phyloP scores from a whole-genome alignment of 2,329 filamentous ascomycete species.

The Clonostachys rhizophaga region DNA sequence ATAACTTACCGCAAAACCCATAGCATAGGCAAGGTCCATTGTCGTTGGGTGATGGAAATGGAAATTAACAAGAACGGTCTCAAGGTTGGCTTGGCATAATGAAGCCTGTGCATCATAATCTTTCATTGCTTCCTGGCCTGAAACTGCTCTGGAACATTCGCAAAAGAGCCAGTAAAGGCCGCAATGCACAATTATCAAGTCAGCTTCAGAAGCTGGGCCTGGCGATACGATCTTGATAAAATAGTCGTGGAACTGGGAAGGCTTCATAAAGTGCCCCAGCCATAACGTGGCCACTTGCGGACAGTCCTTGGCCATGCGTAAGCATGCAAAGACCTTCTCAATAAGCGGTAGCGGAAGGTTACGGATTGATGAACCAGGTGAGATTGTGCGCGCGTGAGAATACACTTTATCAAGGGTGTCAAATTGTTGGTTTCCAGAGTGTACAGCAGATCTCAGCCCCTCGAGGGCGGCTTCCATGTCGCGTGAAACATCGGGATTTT shows the following conservation, averaged over 20 bases:
- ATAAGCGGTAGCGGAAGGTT: conserved; percentile 8
- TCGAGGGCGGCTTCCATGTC: conserved; percentile 12
- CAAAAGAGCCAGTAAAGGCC: conserved; percentile 12
- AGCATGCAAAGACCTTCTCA: conserved; percentile 4
- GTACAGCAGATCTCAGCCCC: conserved; percentile 4
- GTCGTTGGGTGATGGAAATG: conserved; percentile 10
- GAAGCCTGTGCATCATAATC: conserved; percentile 7
- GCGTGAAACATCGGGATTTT: conserved; percentile 4
- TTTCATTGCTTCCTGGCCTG: conserved; percentile 1
- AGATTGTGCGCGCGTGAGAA: conserved; percentile 1
- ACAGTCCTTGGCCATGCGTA: conserved; percentile 5
- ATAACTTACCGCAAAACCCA: conserved; percentile 11
- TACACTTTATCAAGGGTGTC: conserved; percentile 4
- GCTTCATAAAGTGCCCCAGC: conserved; percentile 7
- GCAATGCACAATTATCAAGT: conserved; percentile 11
- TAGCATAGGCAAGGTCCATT: conserved; percentile 7
- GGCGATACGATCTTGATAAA: conserved; percentile 12
- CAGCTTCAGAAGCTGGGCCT: conserved; percentile 6
- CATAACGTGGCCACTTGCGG: conserved; percentile 5
- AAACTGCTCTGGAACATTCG: conserved; percentile 7
- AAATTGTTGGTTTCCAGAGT: conserved; percentile 6
- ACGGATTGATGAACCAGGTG: conserved; percentile 1
- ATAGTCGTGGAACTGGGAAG: conserved; percentile 8
- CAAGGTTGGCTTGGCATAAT: conserved; percentile 10
- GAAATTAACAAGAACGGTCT: conserved; percentile 10